Evolutionary conservation across 2,329 filamentous ascomycete species (phyloP).

Genomic region (Chrysosporium keratinophilum): DNA sequence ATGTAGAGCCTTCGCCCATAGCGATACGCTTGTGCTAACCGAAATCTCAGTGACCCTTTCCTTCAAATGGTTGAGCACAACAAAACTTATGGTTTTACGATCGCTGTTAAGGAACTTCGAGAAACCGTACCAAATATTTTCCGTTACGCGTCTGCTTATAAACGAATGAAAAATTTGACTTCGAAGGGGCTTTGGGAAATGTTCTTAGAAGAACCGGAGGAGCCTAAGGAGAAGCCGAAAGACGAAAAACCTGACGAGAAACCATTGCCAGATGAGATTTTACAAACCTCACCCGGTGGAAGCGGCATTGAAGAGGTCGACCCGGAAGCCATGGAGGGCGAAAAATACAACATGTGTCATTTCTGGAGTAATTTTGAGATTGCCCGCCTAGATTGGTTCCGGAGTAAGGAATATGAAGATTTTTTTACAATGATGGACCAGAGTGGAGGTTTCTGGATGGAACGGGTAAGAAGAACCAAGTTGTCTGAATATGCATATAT

Average conservation of each 20-base stretch:
- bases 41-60: slow-evolving; percentile 66
- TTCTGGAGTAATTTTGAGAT: slow-evolving; percentile 99
- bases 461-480: slow-evolving; percentile 56
- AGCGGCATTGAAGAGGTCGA: slow-evolving; percentile 71
- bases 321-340: slow-evolving; percentile 87
- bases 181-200: slow-evolving; percentile 97
- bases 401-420: slow-evolving; percentile 92
- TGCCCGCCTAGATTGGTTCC: slow-evolving; percentile 86
- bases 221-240: slow-evolving; percentile 27
- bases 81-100: slow-evolving; percentile 98
- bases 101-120: slow-evolving; percentile 93
- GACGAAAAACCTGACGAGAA: slow-evolving; percentile 47
- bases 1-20: slow-evolving; percentile 30
- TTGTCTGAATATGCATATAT: slow-evolving; percentile 12
- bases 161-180: slow-evolving; percentile 77
- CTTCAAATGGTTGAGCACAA: slow-evolving; percentile 85
- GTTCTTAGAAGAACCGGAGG: slow-evolving; percentile 61
- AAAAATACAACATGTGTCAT: slow-evolving; percentile 99
- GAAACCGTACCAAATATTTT: slow-evolving; percentile 99
- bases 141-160: slow-evolving; percentile 96
- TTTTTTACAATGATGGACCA: slow-evolving; percentile 99
- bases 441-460: slow-evolving; percentile 98
- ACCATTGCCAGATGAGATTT: slow-evolving; percentile 67
- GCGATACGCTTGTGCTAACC: slow-evolving; percentile 24
- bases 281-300: slow-evolving; percentile 61